These are phyloP conservation scores for Sphaerulina vaccinii DNA, from an alignment of 2,329 filamentous ascomycete species.

Conservation along the genomic window DNA sequence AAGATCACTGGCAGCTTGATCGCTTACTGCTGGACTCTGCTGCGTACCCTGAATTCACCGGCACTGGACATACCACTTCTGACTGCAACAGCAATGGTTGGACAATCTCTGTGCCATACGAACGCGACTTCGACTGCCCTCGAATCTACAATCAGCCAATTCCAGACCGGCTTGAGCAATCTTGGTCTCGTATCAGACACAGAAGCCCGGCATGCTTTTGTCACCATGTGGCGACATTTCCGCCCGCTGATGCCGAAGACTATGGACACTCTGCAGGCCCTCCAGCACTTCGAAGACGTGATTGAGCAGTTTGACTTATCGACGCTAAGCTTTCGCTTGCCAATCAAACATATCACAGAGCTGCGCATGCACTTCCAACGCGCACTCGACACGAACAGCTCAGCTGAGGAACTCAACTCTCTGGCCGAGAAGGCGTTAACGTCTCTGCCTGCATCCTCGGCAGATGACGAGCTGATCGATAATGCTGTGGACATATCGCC, in stretches of 20 bases:
- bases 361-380: constrained; percentile 30
- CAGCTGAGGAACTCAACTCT: constrained; percentile 18
- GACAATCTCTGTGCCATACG: constrained; percentile 12
- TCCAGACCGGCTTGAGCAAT: constrained; percentile 4
- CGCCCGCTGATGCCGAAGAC: constrained; percentile 57
- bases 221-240: constrained; percentile 59
- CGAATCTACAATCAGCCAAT: neutral
- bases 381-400: constrained; percentile 22
- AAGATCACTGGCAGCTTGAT: constrained; percentile 8
- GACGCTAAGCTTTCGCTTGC: constrained; percentile 25
- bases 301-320: constrained; percentile 47
- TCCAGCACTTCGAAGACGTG: constrained; percentile 46
- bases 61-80: constrained; percentile 18
- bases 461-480: constrained; percentile 11
- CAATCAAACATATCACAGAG: constrained; percentile 28
- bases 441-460: constrained; percentile 16
- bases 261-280: constrained; percentile 38
- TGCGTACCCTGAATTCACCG: constrained; percentile 13
- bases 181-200: constrained; percentile 13
- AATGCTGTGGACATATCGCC: constrained; percentile 30
- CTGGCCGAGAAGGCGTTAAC: constrained; percentile 22
- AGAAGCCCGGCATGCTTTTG: constrained; percentile 24
- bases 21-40: constrained; percentile 16
- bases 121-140: neutral
- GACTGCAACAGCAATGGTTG: constrained; percentile 19